phyloP scores from a whole-genome alignment of 306 rosid genomes.

The Prunus armeniaca region DNA sequence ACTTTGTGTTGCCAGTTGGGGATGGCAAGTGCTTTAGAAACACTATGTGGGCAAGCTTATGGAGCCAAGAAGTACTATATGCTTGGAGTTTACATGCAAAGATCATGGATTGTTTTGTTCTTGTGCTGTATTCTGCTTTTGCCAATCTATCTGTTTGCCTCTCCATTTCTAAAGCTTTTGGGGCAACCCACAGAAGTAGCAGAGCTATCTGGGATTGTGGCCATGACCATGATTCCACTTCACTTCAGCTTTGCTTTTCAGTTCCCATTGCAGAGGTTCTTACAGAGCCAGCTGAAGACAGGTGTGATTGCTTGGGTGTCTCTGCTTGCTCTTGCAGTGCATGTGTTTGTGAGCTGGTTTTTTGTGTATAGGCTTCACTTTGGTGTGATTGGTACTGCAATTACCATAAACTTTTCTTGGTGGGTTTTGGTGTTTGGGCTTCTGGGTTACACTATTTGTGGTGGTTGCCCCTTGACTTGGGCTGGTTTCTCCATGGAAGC shows the following conservation, averaged over 20 bases:
- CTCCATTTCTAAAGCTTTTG: constrained; percentile 50
- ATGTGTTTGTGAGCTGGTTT: constrained; percentile 57
- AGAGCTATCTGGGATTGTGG: constrained; percentile 44
- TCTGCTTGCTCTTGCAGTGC: constrained; percentile 39
- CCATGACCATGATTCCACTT: constrained; percentile 52
- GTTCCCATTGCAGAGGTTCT: constrained; percentile 60
- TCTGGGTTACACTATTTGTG: constrained; percentile 37
- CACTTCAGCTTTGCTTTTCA: constrained; percentile 66
- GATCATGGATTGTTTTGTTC: constrained; percentile 74
- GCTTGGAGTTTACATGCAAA: constrained; percentile 85
- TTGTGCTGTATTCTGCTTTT: constrained; percentile 50
- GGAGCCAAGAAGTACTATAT: constrained; percentile 75
- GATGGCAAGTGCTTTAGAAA: constrained; percentile 86
- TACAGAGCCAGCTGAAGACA: constrained; percentile 60
- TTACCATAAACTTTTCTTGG: constrained; percentile 60
- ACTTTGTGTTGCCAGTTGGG: constrained; percentile 45
- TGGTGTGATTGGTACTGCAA: constrained; percentile 59
- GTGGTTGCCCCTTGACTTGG: constrained; percentile 78
- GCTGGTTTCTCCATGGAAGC: constrained; percentile 74
- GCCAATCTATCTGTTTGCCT: constrained; percentile 53
- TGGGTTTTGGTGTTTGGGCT: constrained; percentile 58
- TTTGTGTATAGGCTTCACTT: constrained; percentile 46
- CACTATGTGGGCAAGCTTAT: constrained; percentile 82
- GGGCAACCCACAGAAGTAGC: constrained; percentile 66
- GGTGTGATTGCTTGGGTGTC: constrained; percentile 50